Conservation (phyloP, 2,329 filamentous ascomycete species). For the Polytolypa hystricis region DNA sequence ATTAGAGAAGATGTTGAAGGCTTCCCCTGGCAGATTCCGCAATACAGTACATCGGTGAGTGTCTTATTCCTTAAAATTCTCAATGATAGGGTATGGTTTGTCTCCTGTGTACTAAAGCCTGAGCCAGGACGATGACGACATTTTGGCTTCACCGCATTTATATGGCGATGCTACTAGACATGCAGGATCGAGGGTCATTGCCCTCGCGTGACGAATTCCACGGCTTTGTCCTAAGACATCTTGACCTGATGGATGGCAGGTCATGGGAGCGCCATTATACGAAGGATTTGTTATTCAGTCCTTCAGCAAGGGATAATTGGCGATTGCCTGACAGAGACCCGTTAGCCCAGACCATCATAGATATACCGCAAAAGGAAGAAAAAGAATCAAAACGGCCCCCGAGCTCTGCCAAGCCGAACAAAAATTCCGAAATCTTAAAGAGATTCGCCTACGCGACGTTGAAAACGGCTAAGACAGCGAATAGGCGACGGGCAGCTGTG, state of each 20-base stretch:
- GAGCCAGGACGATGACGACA: conserved; percentile 4
- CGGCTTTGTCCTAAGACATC: conserved; percentile 1
- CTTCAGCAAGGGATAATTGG: neutral
- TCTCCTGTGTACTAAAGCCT: no score
- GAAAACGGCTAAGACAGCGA: neutral
- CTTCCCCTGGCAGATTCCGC: neutral
- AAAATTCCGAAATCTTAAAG: neutral
- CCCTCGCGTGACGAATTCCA: conserved; percentile 1
- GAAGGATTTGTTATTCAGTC: conserved; percentile 2
- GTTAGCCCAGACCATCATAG: neutral
- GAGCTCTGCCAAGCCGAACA: neutral
- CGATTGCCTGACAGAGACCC: neutral
- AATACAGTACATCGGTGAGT: conserved; percentile 2
- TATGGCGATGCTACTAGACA: neutral
- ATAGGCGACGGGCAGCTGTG: neutral
- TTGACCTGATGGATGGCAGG: conserved; percentile 1
- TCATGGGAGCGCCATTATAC: conserved; percentile 2
- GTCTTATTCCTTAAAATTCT: neutral
- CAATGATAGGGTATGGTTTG: neutral
- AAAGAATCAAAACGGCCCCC: neutral
- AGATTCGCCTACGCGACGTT: conserved; percentile 1
- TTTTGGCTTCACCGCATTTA: conserved; percentile 4
- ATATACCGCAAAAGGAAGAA: neutral
- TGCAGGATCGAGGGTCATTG: neutral
- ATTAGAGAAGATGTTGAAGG: conserved; percentile 4